Evolutionary conservation across 345 rosid species (phyloP).

Genomic region (Hibiscus mutabilis): DNA sequence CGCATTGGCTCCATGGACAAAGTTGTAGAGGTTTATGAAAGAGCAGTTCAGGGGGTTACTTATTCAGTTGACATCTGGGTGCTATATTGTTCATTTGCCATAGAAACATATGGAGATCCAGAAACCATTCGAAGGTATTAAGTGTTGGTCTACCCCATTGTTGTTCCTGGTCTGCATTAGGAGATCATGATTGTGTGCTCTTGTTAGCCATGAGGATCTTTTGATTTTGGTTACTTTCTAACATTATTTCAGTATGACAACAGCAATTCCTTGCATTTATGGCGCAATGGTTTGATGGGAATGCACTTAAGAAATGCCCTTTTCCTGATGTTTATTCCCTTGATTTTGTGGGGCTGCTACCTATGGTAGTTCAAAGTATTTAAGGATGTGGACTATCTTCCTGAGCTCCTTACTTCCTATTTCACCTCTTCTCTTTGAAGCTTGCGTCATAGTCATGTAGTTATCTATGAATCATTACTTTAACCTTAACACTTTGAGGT

Average conservation of each 20-base stretch:
- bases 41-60: slow-evolving; percentile 87
- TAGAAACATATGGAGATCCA: slow-evolving; percentile 82
- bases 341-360: slow-evolving; percentile 24
- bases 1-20: slow-evolving; percentile 82
- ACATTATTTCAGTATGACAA: slow-evolving; percentile 60
- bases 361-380: slow-evolving; percentile 24
- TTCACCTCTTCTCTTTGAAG: slow-evolving; percentile 20
- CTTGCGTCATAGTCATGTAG: slow-evolving; percentile 24
- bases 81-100: slow-evolving; percentile 80
- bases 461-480: slow-evolving; percentile 34
- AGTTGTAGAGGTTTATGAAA: slow-evolving; percentile 91
- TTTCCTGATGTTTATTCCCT: slow-evolving; percentile 30
- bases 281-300: slow-evolving; percentile 66
- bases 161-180: slow-evolving; percentile 22
- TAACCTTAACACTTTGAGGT: slow-evolving; percentile 58
- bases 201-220: slow-evolving; percentile 25
- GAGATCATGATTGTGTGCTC: slow-evolving; percentile 21
- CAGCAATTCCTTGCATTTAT: slow-evolving; percentile 55
- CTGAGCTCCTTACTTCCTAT: slow-evolving; percentile 21
- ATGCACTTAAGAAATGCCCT: slow-evolving; percentile 33
- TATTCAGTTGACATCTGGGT: slow-evolving; percentile 98
- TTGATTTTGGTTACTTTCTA: slow-evolving; percentile 44
- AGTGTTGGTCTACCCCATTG: slow-evolving; percentile 11
- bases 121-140: slow-evolving; percentile 89
- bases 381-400: slow-evolving; percentile 22